Percentiles rank a stretch among this genome's conserved stretches.
These are phyloP conservation scores for Brachypodium distachyon DNA, from an alignment of 202 grass and related monocot species.

Conservation along the genomic window DNA sequence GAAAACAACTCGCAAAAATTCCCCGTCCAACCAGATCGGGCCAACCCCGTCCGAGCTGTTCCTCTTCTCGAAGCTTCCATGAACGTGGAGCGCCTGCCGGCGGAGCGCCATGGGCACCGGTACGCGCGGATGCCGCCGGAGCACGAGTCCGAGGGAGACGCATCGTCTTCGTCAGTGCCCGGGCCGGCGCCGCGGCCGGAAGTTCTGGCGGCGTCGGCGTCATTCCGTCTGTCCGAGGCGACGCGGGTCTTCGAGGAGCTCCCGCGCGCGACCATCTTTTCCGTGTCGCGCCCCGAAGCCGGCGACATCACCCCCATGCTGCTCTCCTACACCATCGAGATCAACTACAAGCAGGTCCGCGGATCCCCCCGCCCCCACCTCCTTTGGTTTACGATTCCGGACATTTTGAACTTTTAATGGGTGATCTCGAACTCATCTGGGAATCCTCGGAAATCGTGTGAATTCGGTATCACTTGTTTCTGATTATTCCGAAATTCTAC, in stretches of 20 bases:
- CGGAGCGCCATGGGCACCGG: constrained; percentile 17
- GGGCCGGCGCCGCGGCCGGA: constrained; percentile 25
- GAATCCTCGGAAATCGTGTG: neutral
- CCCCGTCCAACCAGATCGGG: constrained; percentile 26
- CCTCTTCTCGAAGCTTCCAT: constrained; percentile 21
- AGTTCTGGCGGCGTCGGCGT: constrained; percentile 53
- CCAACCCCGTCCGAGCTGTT: neutral
- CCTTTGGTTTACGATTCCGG: neutral
- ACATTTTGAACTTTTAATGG: neutral
- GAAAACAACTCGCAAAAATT: neutral
- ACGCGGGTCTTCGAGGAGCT: constrained; percentile 71
- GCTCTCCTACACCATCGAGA: constrained; percentile 88
- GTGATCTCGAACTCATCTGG: neutral
- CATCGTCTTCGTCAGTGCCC: neutral
- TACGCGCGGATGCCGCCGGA: constrained; percentile 31
- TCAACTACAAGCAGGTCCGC: constrained; percentile 87
- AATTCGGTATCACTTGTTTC: neutral
- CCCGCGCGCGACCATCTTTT: constrained; percentile 55
- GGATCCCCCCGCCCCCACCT: neutral
- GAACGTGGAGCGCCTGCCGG: constrained; percentile 45
- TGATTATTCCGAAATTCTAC: neutral
- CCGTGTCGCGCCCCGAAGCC: constrained; percentile 77
- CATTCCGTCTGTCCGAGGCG: constrained; percentile 39
- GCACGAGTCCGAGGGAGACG: neutral
- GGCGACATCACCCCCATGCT: constrained; percentile 93